phyloP scores from a whole-genome alignment of 176 grass and related monocot genomes.

The Echinochloa phyllopogon region DNA sequence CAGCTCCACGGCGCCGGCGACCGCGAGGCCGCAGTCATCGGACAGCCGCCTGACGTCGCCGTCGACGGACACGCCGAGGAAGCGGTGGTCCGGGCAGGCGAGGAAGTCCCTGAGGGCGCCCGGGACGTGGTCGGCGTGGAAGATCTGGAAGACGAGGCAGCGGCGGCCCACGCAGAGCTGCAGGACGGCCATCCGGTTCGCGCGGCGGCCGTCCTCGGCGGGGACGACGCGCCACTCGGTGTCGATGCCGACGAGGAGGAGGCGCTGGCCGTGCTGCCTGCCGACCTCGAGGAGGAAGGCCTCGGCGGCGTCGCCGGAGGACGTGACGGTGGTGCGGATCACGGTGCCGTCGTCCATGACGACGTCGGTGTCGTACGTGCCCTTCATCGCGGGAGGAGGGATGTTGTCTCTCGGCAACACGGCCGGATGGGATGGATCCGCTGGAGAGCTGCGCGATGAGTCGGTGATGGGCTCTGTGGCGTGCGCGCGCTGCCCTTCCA shows the following conservation, averaged over 20 bases:
- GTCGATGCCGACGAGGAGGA: constrained; percentile 72
- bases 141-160: constrained; percentile 63
- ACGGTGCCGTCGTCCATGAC: constrained; percentile 26
- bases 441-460: not conserved
- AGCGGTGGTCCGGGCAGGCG: constrained; percentile 31
- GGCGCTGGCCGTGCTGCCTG: not conserved
- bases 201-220: not conserved
- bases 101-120: constrained; percentile 34
- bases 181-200: constrained; percentile 49
- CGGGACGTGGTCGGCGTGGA: constrained; percentile 45
- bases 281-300: constrained; percentile 38
- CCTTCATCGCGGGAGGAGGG: not conserved
- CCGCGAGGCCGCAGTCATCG: constrained; percentile 33
- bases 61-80: constrained; percentile 56
- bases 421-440: not conserved
- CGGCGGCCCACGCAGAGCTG: constrained; percentile 70
- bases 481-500: not conserved
- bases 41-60: constrained; percentile 37
- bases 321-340: constrained; percentile 60
- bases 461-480: not conserved
- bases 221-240: constrained; percentile 56
- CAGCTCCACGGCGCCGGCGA: constrained; percentile 45
- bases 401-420: no score
- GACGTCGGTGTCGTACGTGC: constrained; percentile 22
- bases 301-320: constrained; percentile 30